A percentile compares a stretch with the other conserved stretches of the same genome.
phyloP scores from a whole-genome alignment of 768 basidiomycete genomes.

The Tricholoma flavovirens region DNA sequence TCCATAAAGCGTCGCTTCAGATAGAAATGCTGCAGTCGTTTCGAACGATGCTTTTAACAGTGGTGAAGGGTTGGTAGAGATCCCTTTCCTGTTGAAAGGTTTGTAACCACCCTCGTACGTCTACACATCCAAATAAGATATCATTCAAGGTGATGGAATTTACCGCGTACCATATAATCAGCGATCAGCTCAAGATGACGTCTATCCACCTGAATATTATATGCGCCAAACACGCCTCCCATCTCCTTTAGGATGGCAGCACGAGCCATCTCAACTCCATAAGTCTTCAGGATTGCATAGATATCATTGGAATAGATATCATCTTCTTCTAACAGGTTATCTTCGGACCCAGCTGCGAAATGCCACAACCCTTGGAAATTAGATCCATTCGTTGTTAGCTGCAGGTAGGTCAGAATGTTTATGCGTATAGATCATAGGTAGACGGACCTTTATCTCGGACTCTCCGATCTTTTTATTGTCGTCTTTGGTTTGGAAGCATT shows the following conservation, averaged over 20 bases:
- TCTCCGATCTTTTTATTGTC: constrained; percentile 47
- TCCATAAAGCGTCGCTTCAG: constrained; percentile 90
- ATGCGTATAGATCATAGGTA: not conserved
- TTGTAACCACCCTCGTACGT: constrained; percentile 98
- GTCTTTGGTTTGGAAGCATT: constrained; percentile 76
- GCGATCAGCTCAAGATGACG: constrained; percentile 96
- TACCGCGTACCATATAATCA: constrained; percentile 90
- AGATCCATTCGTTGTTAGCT: constrained; percentile 89
- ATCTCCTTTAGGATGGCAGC: constrained; percentile 88
- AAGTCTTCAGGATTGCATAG: constrained; percentile 82
- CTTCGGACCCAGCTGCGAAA: constrained; percentile 47
- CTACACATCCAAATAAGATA: constrained; percentile 33
- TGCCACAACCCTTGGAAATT: constrained; percentile 90
- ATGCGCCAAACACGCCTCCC: constrained; percentile 85
- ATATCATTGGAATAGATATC: constrained; percentile 93
- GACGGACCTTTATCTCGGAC: constrained; percentile 43
- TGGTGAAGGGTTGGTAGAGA: constrained; percentile 90
- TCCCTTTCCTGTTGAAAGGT: constrained; percentile 95
- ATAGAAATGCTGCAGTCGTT: constrained; percentile 89
- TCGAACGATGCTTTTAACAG: constrained; percentile 97
- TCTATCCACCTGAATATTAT: constrained; percentile 92
- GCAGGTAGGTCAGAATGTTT: constrained; percentile 6
- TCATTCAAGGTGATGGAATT: not conserved
- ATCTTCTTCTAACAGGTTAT: constrained; percentile 67
- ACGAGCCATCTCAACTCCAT: constrained; percentile 96